These are phyloP conservation scores for Lactarius deliciosus DNA, from an alignment of 768 basidiomycete species.

Conservation along the genomic window DNA sequence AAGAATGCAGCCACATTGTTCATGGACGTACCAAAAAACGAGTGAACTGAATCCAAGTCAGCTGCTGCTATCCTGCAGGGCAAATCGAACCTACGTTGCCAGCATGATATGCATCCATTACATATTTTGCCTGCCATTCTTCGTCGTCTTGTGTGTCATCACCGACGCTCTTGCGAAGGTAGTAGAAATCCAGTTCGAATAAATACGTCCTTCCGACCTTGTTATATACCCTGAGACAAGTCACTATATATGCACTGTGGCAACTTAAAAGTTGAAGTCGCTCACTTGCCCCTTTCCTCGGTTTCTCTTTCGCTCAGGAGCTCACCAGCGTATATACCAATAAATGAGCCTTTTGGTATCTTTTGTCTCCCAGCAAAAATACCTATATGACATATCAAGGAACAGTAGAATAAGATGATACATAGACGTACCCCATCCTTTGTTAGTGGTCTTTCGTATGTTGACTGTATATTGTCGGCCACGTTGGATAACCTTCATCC, in stretches of 20 bases:
- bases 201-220: slow-evolving; percentile 74
- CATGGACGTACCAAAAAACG: slow-evolving; percentile 69
- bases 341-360: slow-evolving; percentile 66
- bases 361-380: slow-evolving; percentile 64
- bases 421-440: slow-evolving; percentile 76
- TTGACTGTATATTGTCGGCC: slow-evolving; percentile 64
- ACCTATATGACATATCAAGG: slow-evolving; percentile 44
- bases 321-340: slow-evolving; percentile 88
- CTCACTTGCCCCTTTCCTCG: slow-evolving; percentile 66
- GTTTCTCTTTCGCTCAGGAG: slow-evolving; percentile 66
- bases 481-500: slow-evolving; percentile 72
- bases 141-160: slow-evolving; percentile 28
- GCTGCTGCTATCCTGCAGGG: not conserved
- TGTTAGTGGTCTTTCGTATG: slow-evolving; percentile 67
- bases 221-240: slow-evolving; percentile 61
- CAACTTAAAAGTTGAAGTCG: slow-evolving; percentile 17
- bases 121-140: slow-evolving; percentile 46
- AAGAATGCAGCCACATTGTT: not conserved
- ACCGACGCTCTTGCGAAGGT: slow-evolving; percentile 43
- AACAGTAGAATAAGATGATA: not conserved
- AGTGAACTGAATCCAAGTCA: slow-evolving; percentile 63
- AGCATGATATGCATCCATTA: slow-evolving; percentile 85
- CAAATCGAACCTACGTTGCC: slow-evolving; percentile 62
- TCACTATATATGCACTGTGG: slow-evolving; percentile 1
- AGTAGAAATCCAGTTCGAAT: slow-evolving; percentile 78